Evolutionary conservation across 495 filamentous ascomycete species (phyloP), one percentile per base, ranked within the genome.

Genomic region (Acidiella bohemica): DNA sequence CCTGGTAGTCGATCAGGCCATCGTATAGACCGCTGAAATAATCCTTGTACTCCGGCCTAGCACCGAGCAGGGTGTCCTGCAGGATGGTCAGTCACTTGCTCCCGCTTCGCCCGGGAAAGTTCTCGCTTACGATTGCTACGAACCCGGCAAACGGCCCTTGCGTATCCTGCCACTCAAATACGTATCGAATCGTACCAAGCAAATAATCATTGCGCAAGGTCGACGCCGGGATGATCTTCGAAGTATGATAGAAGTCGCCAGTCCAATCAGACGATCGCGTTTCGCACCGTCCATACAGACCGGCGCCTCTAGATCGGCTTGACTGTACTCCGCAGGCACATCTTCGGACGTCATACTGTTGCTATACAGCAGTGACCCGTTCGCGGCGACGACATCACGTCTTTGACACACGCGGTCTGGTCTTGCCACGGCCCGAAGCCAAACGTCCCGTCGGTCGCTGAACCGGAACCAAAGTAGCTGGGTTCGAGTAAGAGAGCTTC

Each of bases 371-470:
- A 53, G 6, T 0, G 53, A 56, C 2, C 57, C 53, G 33, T 61
- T 61, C 17, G 42, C 20, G 2, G 56, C 49, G 11, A 30, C 37
- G 9, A 58, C 59, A 29, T 34, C 11, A 60, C 57, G 40, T 64
- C 49, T 29, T 55, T 59, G 26, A 59, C 41, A 32, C 48, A 51
- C 0, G 57, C 58, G 5, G 33, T 33, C 36, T 64, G 52, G 28
- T 62, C 56, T 30, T 51, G 49, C 25, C 44, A 62, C 0, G 55
- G 53, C 3, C 59, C 60, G 40, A 64, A 60, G 11, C 54, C 60
- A 32, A 42, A 64, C 3, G 50, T 52, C n/a, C 60, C 56, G 5
- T 20, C 35, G 29, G 51, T 41, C 6, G 40, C 17, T 7, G 24
- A 35, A 14, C 19, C 29, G n/a, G 22, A 17, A 11, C 29, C 31